phyloP scores from a whole-genome alignment of 805 yeast species.

The Wickerhamiella galacta region DNA sequence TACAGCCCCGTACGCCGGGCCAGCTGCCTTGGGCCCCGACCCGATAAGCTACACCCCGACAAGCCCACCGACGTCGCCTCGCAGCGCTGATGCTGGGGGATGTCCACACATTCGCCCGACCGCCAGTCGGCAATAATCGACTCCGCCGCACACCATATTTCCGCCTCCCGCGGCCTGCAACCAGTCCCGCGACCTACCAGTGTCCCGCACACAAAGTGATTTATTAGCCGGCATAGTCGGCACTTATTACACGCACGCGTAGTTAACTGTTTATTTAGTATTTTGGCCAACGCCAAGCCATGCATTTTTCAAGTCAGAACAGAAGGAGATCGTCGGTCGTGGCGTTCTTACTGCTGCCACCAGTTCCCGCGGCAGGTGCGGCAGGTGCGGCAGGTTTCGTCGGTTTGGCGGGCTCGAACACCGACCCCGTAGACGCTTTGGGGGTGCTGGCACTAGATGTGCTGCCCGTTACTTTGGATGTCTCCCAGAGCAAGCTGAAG shows the following conservation, averaged over 20 bases:
- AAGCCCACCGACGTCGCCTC: neutral
- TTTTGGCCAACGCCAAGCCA: too few relatives aligned
- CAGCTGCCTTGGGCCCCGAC: slow-evolving; percentile 11
- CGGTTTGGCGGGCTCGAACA: slow-evolving; percentile 12
- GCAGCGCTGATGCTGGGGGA: neutral
- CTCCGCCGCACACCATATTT: too few relatives aligned
- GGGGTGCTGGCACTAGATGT: too few relatives aligned
- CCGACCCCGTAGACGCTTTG: too few relatives aligned
- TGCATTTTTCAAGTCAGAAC: slow-evolving; percentile 4
- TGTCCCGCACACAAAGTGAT: too few relatives aligned
- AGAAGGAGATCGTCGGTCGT: slow-evolving; percentile 7
- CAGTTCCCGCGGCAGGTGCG: too few relatives aligned
- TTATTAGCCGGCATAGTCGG: too few relatives aligned
- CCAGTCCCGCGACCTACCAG: too few relatives aligned
- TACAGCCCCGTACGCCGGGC: slow-evolving; percentile 16
- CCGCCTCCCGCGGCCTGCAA: too few relatives aligned
- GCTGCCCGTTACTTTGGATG: slow-evolving; percentile 17
- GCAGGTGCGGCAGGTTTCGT: slow-evolving; percentile 9
- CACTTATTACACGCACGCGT: too few relatives aligned
- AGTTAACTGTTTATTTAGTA: too few relatives aligned
- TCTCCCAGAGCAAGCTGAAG: slow-evolving; percentile 26
- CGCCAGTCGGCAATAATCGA: too few relatives aligned
- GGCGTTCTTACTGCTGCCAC: neutral
- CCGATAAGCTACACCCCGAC: slow-evolving; percentile 1
- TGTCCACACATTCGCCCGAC: neutral